Conservation (phyloP, 129 eudicot genomes). For the Saposhnikovia divaricata region DNA sequence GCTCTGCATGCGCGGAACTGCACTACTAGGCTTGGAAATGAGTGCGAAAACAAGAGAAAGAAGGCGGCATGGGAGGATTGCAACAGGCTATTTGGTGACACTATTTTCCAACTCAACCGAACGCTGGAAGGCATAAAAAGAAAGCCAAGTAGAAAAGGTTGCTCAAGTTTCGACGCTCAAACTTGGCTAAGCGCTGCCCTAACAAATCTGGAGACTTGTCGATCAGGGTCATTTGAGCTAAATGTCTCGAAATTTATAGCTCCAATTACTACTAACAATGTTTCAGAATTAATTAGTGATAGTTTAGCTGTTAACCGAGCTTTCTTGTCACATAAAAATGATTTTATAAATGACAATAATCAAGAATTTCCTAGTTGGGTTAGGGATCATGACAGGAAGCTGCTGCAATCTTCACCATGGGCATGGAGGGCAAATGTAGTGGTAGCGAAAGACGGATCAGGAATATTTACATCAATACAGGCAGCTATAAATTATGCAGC, state of each 20-base stretch:
- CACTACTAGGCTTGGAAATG: slow-evolving; percentile 19
- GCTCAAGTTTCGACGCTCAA: slow-evolving; percentile 53
- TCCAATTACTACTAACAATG: slow-evolving; percentile 44
- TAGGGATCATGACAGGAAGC: slow-evolving; percentile 31
- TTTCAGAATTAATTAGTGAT: slow-evolving; percentile 59
- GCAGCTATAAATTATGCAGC: slow-evolving; percentile 54
- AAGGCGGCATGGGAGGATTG: slow-evolving; percentile 59
- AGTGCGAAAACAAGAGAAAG: slow-evolving; percentile 32
- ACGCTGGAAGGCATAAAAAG: slow-evolving; percentile 38
- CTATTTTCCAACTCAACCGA: slow-evolving; percentile 45
- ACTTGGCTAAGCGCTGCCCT: slow-evolving; percentile 81
- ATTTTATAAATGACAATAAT: background rate
- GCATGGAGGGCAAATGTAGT: slow-evolving; percentile 38
- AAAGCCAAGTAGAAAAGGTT: slow-evolving; percentile 16
- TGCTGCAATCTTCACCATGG: slow-evolving; percentile 31
- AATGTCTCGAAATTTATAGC: slow-evolving; percentile 39
- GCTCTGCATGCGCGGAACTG: slow-evolving; percentile 39
- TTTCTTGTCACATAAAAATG: slow-evolving; percentile 18
- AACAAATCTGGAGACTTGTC: slow-evolving; percentile 64
- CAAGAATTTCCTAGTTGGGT: slow-evolving; percentile 55
- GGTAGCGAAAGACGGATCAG: slow-evolving; percentile 51
- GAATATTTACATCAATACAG: slow-evolving; percentile 44
- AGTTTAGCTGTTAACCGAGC: slow-evolving; percentile 51
- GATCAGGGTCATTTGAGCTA: slow-evolving; percentile 41
- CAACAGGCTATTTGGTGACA: slow-evolving; percentile 39